Percentiles rank a stretch among this genome's conserved stretches.
Evolutionary conservation across 2,329 filamentous ascomycete species (phyloP).

Genomic region (Apiospora kogelbergensis): DNA sequence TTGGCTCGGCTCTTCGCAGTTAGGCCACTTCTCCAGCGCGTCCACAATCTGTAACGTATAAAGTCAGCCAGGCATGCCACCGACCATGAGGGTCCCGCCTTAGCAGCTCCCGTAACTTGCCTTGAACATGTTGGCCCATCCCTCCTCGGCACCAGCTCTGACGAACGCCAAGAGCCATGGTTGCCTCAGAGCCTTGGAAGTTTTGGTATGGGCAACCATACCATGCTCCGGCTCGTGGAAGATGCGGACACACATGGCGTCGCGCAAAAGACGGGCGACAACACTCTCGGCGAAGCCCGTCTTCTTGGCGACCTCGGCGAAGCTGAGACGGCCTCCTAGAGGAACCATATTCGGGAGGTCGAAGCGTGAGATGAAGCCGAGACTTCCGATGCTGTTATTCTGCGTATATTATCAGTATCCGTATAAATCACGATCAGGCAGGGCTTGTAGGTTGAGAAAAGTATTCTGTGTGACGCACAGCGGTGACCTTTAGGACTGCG

Average conservation of each 20-base stretch:
- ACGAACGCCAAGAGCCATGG: constrained; percentile 29
- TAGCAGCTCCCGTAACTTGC: constrained; percentile 6
- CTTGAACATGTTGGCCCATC: constrained; percentile 30
- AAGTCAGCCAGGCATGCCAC: neutral
- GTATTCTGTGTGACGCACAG: neutral
- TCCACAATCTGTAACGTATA: constrained; percentile 21
- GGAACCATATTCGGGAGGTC: constrained; percentile 30
- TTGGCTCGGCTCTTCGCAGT: constrained; percentile 34
- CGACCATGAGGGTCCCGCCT: too few species aligned
- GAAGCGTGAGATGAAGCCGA: constrained; percentile 31
- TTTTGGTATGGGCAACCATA: constrained; percentile 38
- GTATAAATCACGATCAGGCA: too few species aligned
- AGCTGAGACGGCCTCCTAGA: constrained; percentile 21
- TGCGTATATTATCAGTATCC: neutral
- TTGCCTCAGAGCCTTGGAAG: constrained; percentile 32
- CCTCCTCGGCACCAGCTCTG: constrained; percentile 29
- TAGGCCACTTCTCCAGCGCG: constrained; percentile 37
- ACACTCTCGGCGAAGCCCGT: constrained; percentile 24
- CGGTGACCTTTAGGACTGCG: neutral
- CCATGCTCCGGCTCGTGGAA: constrained; percentile 39
- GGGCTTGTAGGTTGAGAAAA: too few species aligned
- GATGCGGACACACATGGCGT: constrained; percentile 38
- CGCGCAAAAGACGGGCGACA: constrained; percentile 34
- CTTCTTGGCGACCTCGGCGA: constrained; percentile 24
- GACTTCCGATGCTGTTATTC: constrained; percentile 19